Conservation (phyloP, 2,329 filamentous ascomycete genomes). For the Claviceps maximensis region DNA sequence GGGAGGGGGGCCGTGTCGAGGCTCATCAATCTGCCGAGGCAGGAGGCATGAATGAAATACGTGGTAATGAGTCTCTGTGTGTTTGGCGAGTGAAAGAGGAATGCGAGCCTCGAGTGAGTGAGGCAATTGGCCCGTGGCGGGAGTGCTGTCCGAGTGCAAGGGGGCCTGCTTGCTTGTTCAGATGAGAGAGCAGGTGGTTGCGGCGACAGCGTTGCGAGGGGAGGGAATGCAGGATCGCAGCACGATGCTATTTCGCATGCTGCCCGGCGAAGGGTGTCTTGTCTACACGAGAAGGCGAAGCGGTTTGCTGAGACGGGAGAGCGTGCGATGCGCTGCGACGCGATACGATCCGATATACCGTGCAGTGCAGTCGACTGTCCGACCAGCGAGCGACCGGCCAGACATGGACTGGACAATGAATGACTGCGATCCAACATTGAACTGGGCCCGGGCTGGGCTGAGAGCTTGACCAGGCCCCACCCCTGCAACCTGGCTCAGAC, state of each 20-base stretch:
- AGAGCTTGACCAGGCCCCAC: no score
- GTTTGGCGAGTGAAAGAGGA: no score
- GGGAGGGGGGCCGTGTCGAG: constrained; percentile 2
- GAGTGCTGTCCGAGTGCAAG: neutral
- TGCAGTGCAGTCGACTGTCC: no score
- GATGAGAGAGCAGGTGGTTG: no score
- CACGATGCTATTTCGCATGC: neutral
- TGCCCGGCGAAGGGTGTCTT: neutral
- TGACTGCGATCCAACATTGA: no score
- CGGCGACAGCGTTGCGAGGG: neutral
- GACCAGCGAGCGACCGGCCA: no score
- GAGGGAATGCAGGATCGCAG: neutral
- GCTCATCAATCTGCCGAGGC: constrained; percentile 8
- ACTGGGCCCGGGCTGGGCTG: no score
- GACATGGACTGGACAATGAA: no score
- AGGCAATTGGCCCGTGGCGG: neutral
- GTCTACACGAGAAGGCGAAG: neutral
- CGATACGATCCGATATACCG: no score
- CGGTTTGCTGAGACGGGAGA: neutral
- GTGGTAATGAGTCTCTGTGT: neutral
- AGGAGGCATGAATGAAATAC: constrained; percentile 3
- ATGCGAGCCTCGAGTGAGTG: no score
- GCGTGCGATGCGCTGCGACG: neutral
- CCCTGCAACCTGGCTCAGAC: no score
- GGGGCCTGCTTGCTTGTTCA: neutral